Evolutionary conservation across 1,139 yeast species (phyloP), one percentile per base, ranked within the genome.

Genomic region (Groenewaldozyma auringiensis): DNA sequence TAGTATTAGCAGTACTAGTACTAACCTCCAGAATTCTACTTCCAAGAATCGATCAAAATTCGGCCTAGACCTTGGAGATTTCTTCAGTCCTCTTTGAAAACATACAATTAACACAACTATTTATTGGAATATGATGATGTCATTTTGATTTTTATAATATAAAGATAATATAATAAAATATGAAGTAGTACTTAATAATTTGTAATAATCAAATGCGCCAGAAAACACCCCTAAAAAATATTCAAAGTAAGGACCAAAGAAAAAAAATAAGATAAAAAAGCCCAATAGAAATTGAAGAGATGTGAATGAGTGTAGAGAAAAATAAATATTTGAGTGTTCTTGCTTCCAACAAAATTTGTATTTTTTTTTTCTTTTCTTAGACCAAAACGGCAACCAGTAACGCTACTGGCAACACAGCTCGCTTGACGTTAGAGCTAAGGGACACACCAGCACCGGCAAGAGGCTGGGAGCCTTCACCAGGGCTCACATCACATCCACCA

Each of bases 71-170:
- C 39, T 50, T 4, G 25, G 36, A 8, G 46, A 45, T 25, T 48
- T 50, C 41, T 46, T 50, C 35, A 46, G 41, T 21, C 51, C 50
- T 14, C 14, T 14, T 16, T 46, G 33, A 39, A 22, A 21, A 32
- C 6, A n/a, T n/a, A n/a, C n/a, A n/a, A n/a, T n/a, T n/a, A n/a
- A n/a, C 14, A 36, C 13, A 36, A 39, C 18, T 44, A 43, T 37
- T 27, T 29, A 21, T n/a, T 21, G 34, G 11, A 17, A 27, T 22
- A 16, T 21, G 13, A n/a, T 22, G 39, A 14, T 27, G n/a, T 17
- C 17, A n/a, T 31, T 21, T 33, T 42, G 14, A 38, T 44, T 16
- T 13, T 34, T 37, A 39, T 31, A 46, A 16, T 9, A 25, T 20
- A 6, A 20, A 34, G 20, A 36, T 21, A 3, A 34, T 3, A 37